Base-by-base conservation (phyloP, 345 rosid species). In the Rhizophora apiculata region DNA sequence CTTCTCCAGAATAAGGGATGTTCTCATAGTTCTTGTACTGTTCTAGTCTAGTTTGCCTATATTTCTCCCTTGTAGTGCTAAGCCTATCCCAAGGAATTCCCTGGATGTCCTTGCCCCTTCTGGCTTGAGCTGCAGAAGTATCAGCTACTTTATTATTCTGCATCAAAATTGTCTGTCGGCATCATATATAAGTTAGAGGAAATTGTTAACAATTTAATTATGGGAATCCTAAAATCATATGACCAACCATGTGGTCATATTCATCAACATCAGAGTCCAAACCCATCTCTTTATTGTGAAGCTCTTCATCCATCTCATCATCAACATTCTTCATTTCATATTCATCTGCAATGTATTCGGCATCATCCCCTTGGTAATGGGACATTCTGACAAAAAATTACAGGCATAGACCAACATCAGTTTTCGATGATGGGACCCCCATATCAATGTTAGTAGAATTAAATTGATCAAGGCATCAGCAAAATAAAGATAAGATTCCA, bases 41-140 rank as follows among this genome's bases (percentile, higher is more conserved):
- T 65, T 92, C 96, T 59, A 94, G 80, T 80, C 99, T 84, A 68
- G 96, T 94, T 80, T 86, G 84, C 62, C 99, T 82, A 66, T 94
- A 92, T 34, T 87, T 86, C 63, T 87, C 89, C 80, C 99, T 83
- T 10, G 96, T 86, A 72, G 92, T 85, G 68, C 85, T 92, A 68
- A 88, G 89, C 60, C 96, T 85, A 20, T 92, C 96, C 99, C 99
- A 92, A 2, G 99, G 99, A 56, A 94, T 92, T 68, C 99, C 99
- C 76, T 94, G 99, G 74, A 94, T 91, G 60, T 94, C 98, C 70
- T 82, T 89, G 18, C 97, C 96, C 53, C 81, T 78, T 71, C 97
- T 84, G 57, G 97, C 97, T 72, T 91, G 84, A 63, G 86, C 96
- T 68, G 98, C 88, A 60, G 89, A 77, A 55, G 96, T 94, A 78